These are phyloP conservation scores for Nothophoma quercina DNA, from an alignment of 2,329 filamentous ascomycete species.

Conservation along the genomic window DNA sequence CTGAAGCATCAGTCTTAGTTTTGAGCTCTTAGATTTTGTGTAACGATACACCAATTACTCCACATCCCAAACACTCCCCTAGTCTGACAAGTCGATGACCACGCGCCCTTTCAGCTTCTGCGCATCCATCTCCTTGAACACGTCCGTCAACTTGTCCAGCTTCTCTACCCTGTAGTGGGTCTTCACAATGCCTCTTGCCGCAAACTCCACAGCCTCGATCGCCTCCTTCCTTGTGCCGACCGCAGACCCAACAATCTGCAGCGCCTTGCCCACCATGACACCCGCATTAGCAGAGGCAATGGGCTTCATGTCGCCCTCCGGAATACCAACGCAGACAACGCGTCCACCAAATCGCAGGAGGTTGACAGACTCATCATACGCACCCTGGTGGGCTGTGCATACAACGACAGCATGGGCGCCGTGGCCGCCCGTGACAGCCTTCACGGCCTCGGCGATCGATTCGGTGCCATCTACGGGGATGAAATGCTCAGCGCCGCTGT, in stretches of 20 bases:
- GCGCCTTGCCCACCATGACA: slow-evolving; percentile 52
- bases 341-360: slow-evolving; percentile 56
- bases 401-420: slow-evolving; percentile 69
- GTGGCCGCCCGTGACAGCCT: slow-evolving; percentile 63
- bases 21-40: too few relatives aligned
- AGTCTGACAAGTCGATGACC: slow-evolving; percentile 53
- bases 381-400: slow-evolving; percentile 56
- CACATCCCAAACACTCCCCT: background rate
- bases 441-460: slow-evolving; percentile 63
- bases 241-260: slow-evolving; percentile 55
- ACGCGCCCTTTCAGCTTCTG: slow-evolving; percentile 57
- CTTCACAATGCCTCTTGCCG: slow-evolving; percentile 53
- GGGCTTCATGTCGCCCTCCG: slow-evolving; percentile 56
- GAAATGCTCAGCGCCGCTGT: slow-evolving; percentile 72
- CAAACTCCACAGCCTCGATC: slow-evolving; percentile 59
- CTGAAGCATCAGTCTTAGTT: too few relatives aligned
- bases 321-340: slow-evolving; percentile 57
- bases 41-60: background rate
- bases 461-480: slow-evolving; percentile 65
- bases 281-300: slow-evolving; percentile 53
- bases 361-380: slow-evolving; percentile 53
- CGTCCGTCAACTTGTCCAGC: slow-evolving; percentile 56
- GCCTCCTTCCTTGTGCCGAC: slow-evolving; percentile 58
- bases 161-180: slow-evolving; percentile 56
- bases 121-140: slow-evolving; percentile 58